Evolutionary conservation across 1,139 yeast genomes (phyloP), one percentile per base, ranked within the genome.

Genomic region (Saccharomyces hybrid): DNA sequence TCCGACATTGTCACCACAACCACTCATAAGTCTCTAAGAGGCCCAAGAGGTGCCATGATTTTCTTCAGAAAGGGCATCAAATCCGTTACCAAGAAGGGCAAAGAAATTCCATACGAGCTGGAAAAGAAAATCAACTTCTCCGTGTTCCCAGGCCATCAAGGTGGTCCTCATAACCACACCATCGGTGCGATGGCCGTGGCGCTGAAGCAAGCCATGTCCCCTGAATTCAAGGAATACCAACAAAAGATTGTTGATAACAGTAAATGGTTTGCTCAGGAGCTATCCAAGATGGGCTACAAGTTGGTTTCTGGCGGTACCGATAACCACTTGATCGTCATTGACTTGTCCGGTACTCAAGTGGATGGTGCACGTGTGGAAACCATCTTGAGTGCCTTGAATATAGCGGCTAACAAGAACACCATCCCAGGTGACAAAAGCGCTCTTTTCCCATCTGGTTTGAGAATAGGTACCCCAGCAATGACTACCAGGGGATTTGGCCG

Each of bases 21-120:
- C 58, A 90, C 98, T 52, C 98, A 91, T 78, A 91, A 91, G 78
- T 89, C 97, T 29, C 82, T 91, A 69, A 86, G 98, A 78, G 98
- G 98, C 49, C 98, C 98, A 73, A 87, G 98, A 80, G 98, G 98
- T 71, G 96, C 98, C 53, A 90, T 91, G 97, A 91, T 91, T 70
- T 91, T 91, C 78, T 91, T 82, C 80, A 88, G 97, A 81, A 86
- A 86, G 72, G 97, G 97, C 62, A 80, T 88, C 57, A 84, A 93
- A 78, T 83, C 83, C 69, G 84, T 84, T 58, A 85, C 76, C 54
- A 88, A 88, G 78, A 85, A 86, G 68, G 97, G 97, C 63, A 88
- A 88, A 75, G 95, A 89, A 75, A 79, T 88, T 57, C 77, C 78
- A 56, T 91, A 89, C 73, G 97, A 90, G 60, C 81, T 91, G 69